phyloP scores from a whole-genome alignment of 345 rosid species.

The Garcia nutans region DNA sequence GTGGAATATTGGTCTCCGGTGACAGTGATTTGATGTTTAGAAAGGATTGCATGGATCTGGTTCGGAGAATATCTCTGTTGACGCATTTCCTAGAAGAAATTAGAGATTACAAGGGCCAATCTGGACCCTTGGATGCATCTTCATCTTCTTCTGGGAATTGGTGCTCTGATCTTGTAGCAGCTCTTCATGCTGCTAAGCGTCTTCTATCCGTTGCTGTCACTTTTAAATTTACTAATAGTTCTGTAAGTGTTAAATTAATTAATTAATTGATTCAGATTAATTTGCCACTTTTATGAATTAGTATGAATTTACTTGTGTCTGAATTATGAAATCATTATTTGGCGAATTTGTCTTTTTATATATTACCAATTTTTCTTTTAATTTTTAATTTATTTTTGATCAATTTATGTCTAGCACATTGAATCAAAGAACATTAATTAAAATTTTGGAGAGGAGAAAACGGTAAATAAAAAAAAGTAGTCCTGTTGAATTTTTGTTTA shows the following conservation, averaged over 20 bases:
- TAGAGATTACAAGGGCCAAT: conserved; percentile 30
- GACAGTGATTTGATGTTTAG: conserved; percentile 39
- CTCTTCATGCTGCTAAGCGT: conserved; percentile 60
- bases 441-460: not conserved
- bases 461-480: too few species aligned
- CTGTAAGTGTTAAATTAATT: conserved; percentile 44
- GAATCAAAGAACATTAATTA: not conserved
- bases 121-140: conserved; percentile 18
- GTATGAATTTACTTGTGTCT: not conserved
- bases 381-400: not conserved
- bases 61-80: conserved; percentile 63
- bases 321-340: not conserved
- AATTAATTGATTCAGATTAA: too few species aligned
- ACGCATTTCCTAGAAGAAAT: conserved; percentile 84
- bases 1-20: not conserved
- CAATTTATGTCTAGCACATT: not conserved
- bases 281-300: not conserved
- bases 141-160: conserved; percentile 41
- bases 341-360: not conserved
- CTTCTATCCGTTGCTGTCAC: conserved; percentile 44
- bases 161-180: conserved; percentile 59
- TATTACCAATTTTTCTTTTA: not conserved
- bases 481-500: not conserved
- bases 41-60: conserved; percentile 81
- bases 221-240: conserved; percentile 37